Evolutionary conservation across 2,329 filamentous ascomycete genomes (phyloP).

Genomic region (Aspergillus fischeri): DNA sequence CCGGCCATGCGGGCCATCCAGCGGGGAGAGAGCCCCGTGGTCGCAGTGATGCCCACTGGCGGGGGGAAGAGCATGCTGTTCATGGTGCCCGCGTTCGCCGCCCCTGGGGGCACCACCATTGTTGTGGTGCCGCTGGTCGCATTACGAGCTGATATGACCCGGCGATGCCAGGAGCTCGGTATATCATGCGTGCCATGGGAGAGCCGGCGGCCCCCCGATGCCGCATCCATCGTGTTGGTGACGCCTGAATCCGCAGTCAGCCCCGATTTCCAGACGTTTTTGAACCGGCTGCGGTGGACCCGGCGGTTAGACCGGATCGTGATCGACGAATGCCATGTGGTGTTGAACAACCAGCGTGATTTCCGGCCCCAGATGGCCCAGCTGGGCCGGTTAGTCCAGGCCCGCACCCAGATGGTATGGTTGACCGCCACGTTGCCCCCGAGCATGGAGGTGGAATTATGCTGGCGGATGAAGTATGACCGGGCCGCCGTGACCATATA

Average conservation of each 20-base stretch:
- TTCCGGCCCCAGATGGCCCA: background rate
- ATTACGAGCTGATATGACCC: background rate
- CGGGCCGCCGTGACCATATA: background rate
- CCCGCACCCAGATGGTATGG: constrained; percentile 6
- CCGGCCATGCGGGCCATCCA: background rate
- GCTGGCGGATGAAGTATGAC: background rate
- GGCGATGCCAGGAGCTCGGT: background rate
- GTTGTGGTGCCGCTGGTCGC: background rate
- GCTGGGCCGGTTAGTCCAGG: background rate
- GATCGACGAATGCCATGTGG: constrained; percentile 7
- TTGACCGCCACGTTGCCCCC: constrained; percentile 11
- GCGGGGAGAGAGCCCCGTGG: background rate
- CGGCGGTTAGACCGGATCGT: constrained; percentile 5
- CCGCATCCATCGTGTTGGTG: constrained; percentile 5
- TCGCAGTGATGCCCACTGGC: background rate
- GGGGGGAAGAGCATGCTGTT: constrained; percentile 5
- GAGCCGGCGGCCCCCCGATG: constrained; percentile 4
- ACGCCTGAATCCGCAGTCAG: constrained; percentile 3
- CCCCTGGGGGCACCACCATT: background rate
- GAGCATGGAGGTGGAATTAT: background rate
- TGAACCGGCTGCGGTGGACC: background rate
- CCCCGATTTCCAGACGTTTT: constrained; percentile 2
- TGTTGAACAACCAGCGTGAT: constrained; percentile 2
- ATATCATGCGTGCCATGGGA: constrained; percentile 3
- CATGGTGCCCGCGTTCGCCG: background rate